Conservation (phyloP, 371 early-diverging fungal species). For the Mortierella sp. region DNA sequence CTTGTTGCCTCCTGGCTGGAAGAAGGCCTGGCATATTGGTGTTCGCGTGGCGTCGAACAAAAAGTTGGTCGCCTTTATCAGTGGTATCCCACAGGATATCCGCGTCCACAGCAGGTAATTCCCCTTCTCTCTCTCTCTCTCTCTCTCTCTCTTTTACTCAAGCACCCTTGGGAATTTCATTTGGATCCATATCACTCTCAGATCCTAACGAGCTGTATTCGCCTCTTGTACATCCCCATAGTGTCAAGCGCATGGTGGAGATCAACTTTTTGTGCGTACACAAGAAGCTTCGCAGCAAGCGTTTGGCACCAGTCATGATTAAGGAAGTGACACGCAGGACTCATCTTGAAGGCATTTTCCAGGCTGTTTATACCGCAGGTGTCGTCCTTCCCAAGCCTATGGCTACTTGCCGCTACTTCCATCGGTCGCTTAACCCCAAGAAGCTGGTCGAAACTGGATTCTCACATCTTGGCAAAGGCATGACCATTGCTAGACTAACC, state of each 20-base stretch:
- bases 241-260: conserved; percentile 80
- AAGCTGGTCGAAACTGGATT: conserved; percentile 95
- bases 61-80: conserved; percentile 95
- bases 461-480: conserved; percentile 77
- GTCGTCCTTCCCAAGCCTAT: conserved; percentile 92
- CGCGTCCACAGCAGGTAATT: conserved; percentile 76
- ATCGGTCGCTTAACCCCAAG: conserved; percentile 92
- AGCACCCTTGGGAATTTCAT: neutral
- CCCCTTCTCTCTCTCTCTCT: conserved; percentile 2
- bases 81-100: conserved; percentile 88
- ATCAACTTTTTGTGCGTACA: conserved; percentile 99
- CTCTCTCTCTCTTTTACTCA: neutral
- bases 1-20: conserved; percentile 92
- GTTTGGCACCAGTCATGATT: conserved; percentile 98
- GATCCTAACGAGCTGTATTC: neutral
- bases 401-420: conserved; percentile 85
- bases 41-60: conserved; percentile 86
- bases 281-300: conserved; percentile 94
- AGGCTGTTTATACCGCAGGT: conserved; percentile 98
- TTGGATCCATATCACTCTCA: neutral
- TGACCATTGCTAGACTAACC: conserved; percentile 81
- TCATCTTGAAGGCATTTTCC: conserved; percentile 94
- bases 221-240: conserved; percentile 6
- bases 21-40: conserved; percentile 89
- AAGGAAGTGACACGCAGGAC: conserved; percentile 97